Base-by-base conservation (phyloP, 1,139 yeast species). In the Saccharomyces uvarum region DNA sequence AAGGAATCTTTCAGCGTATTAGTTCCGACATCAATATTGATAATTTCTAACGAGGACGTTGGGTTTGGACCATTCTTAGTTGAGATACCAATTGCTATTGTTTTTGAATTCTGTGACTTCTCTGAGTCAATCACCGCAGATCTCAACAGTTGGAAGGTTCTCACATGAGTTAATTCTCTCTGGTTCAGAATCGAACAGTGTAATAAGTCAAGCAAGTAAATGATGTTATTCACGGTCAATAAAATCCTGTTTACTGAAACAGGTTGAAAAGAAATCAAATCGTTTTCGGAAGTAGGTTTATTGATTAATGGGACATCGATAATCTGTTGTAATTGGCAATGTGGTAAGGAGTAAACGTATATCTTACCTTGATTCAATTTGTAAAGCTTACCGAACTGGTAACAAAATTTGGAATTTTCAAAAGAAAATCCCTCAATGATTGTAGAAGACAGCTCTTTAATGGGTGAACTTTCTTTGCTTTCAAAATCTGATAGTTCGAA, bases 1-100 rank as follows among this genome's bases (percentile, higher is more conserved):
- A 88, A 69, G 32, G 89, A 83, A 62, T 88, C 93, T 57, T 82
- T 78, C 59, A 89, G 75, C 51, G 82, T 82, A 59, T 91, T 90
- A 44, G 79, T 71, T 2, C 95, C 95, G 16, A 84, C 81, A 59
- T 83, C 82, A 33, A 86, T 76, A 52, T 83, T 71, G 41, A 77
- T 60, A 2, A 76, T 73, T 32, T 74, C 71, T 28, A 77, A 57
- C 11, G 69, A 61, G 24, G 68, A 63, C 6, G 61, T 59, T 16
- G 69, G 64, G 33, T 62, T 65, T 28, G 61, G 47, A 19, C 65
- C 67, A 47, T 60, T 59, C 52, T 66, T 66, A 1, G 67, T 65
- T 1, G 70, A 63, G 21, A 67, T 68, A 52, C 68, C 70, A 32
- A 67, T 56, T 2, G 68, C 67, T 48, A 66, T 54, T 1, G 70